Evolutionary conservation across 257 asterid genomes (phyloP).

Genomic region (Linderniella brevidens): DNA sequence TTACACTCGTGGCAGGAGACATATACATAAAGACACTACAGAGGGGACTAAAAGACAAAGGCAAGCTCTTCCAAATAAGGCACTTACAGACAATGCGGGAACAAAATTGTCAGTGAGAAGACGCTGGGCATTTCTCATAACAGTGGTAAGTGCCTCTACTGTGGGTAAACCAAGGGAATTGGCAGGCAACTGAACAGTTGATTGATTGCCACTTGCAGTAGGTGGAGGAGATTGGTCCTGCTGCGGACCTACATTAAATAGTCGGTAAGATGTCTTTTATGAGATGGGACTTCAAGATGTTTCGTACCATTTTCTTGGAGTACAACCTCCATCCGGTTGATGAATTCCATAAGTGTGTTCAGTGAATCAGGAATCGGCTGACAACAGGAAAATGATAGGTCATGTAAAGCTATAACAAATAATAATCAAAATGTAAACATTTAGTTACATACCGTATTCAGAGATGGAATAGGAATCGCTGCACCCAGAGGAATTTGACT

Average conservation of each 20-base stretch:
- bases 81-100: slow-evolving; percentile 75
- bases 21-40: neutral
- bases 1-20: no score
- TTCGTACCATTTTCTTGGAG: slow-evolving; percentile 48
- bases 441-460: slow-evolving; percentile 37
- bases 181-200: slow-evolving; percentile 37
- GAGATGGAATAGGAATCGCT: slow-evolving; percentile 45
- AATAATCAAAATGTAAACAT: slow-evolving; percentile 2
- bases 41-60: neutral
- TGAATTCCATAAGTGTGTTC: slow-evolving; percentile 65
- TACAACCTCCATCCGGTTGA: slow-evolving; percentile 62
- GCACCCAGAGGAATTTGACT: slow-evolving; percentile 63
- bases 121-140: slow-evolving; percentile 43
- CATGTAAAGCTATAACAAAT: slow-evolving; percentile 7
- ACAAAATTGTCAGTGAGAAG: slow-evolving; percentile 57
- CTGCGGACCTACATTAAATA: slow-evolving; percentile 1
- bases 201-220: slow-evolving; percentile 19
- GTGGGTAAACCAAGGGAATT: slow-evolving; percentile 46
- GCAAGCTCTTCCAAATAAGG: neutral
- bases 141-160: slow-evolving; percentile 50
- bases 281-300: slow-evolving; percentile 4
- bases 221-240: slow-evolving; percentile 39
- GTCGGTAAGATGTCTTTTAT: no score
- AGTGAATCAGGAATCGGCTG: slow-evolving; percentile 94
- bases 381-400: slow-evolving; percentile 12